These are phyloP conservation scores for Linnemannia elongata DNA, from an alignment of 192 early-diverging fungal species.

Conservation along the genomic window DNA sequence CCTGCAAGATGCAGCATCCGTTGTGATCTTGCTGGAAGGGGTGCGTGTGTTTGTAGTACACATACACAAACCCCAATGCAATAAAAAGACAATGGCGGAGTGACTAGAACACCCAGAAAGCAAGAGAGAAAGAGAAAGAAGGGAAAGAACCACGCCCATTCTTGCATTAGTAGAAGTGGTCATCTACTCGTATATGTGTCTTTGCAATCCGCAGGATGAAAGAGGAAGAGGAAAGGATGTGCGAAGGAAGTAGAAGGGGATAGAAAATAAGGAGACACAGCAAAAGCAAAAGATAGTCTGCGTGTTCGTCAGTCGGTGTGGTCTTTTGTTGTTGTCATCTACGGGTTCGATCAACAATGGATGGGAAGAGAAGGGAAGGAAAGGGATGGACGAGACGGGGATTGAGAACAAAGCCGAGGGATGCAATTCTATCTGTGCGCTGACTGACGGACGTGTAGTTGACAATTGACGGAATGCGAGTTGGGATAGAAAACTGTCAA, in stretches of 20 bases:
- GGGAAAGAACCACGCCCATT: not conserved
- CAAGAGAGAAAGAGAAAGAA: not conserved
- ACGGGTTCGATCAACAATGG: not conserved
- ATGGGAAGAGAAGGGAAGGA: not conserved
- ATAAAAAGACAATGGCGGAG: not conserved
- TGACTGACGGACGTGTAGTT: not conserved
- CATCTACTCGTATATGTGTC: not conserved
- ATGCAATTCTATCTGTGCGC: not conserved
- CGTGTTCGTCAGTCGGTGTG: not conserved
- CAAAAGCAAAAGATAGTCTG: not conserved
- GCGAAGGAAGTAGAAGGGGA: not conserved
- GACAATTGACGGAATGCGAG: not conserved
- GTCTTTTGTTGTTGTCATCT: not conserved
- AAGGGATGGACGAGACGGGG: not conserved
- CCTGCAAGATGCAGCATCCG: too few species aligned
- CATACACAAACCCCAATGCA: not conserved
- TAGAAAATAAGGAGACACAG: not conserved
- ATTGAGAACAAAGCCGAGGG: not conserved
- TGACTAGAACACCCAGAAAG: not conserved
- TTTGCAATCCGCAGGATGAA: not conserved
- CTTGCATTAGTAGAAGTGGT: not conserved
- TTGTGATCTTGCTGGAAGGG: too few species aligned
- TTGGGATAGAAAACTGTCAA: not conserved
- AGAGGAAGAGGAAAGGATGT: not conserved
- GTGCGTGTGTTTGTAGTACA: too few species aligned